Evolutionary conservation across 208 protist species (phyloP).

Genomic region (Leishmania lainsoni): DNA sequence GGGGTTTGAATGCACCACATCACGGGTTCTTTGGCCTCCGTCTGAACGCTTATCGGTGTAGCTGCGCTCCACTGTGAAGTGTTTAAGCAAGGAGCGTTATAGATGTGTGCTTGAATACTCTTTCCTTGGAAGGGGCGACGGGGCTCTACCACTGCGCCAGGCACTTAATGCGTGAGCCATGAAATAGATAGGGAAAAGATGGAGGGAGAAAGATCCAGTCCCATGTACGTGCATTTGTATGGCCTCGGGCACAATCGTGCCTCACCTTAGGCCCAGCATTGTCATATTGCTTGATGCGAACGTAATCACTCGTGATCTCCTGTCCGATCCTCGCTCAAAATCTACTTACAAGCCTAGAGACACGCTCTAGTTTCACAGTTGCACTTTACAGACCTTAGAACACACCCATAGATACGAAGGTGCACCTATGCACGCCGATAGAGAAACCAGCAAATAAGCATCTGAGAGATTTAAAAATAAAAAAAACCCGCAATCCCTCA

Average conservation of each 20-base stretch:
- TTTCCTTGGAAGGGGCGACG: background rate
- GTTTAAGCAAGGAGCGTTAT: background rate
- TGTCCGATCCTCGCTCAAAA: background rate
- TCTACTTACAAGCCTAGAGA: background rate
- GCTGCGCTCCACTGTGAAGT: background rate
- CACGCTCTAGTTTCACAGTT: background rate
- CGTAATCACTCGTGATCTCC: background rate
- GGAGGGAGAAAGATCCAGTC: background rate
- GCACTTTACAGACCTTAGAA: background rate
- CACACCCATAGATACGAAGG: background rate
- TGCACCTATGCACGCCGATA: background rate
- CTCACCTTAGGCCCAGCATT: background rate
- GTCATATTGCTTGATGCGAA: background rate
- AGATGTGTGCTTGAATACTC: background rate
- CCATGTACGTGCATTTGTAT: background rate
- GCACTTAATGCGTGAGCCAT: background rate
- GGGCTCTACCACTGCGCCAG: background rate
- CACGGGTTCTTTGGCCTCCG: background rate
- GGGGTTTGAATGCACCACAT: background rate
- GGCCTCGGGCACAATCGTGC: background rate
- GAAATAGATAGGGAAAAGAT: background rate
- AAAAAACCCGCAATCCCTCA: background rate
- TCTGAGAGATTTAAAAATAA: background rate
- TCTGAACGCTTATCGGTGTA: background rate
- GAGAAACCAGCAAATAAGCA: background rate